phyloP scores from a whole-genome alignment of 2,329 filamentous ascomycete species.

The Catunica adiposa region DNA sequence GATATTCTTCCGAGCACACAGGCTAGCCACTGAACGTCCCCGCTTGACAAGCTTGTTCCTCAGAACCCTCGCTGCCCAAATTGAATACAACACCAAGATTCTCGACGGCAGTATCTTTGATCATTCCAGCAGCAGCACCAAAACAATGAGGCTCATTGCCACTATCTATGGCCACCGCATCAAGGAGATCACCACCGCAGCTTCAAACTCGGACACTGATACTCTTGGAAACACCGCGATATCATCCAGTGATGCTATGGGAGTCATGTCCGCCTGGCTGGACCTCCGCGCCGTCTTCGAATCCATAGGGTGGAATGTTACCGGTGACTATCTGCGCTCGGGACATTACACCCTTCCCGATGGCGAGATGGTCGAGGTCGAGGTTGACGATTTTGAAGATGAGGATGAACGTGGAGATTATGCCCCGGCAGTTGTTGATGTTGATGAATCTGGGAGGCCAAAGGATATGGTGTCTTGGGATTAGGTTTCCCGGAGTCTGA shows the following conservation, averaged over 20 bases:
- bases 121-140: slow-evolving; percentile 20
- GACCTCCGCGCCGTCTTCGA: slow-evolving; percentile 30
- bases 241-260: slow-evolving; percentile 26
- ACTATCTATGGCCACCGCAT: slow-evolving; percentile 38
- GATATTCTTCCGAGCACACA: slow-evolving; percentile 34
- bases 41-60: slow-evolving; percentile 31
- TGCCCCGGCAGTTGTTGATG: slow-evolving; percentile 34
- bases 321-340: slow-evolving; percentile 30
- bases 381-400: slow-evolving; percentile 33
- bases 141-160: slow-evolving; percentile 30
- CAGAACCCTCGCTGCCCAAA: slow-evolving; percentile 35
- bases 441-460: slow-evolving; percentile 36
- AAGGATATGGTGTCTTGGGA: slow-evolving; percentile 35
- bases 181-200: slow-evolving; percentile 26
- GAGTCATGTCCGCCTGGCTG: slow-evolving; percentile 32
- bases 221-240: background rate
- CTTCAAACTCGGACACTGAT: slow-evolving; percentile 14
- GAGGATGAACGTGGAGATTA: slow-evolving; percentile 40
- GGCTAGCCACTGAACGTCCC: slow-evolving; percentile 28
- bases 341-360: slow-evolving; percentile 36
- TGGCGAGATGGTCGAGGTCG: slow-evolving; percentile 32
- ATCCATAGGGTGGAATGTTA: slow-evolving; percentile 39
- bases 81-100: slow-evolving; percentile 34
- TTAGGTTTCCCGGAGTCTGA: background rate
- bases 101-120: slow-evolving; percentile 31